Percentiles rank a stretch among this genome's conserved stretches.
phyloP scores from a whole-genome alignment of 441 rosid species.

The Croton laevigatus region DNA sequence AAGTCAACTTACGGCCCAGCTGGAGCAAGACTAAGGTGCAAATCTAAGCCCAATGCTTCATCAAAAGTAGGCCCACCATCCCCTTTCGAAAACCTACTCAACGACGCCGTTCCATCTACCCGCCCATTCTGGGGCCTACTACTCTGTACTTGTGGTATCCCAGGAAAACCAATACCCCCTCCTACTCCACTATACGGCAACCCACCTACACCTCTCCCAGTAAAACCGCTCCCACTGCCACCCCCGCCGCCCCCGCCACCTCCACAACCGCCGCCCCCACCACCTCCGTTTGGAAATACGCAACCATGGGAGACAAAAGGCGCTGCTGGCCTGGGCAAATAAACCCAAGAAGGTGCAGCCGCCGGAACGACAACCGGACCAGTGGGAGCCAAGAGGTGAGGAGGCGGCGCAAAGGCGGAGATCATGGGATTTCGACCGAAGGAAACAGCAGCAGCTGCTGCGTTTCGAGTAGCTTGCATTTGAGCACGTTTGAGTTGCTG shows the following conservation, averaged over 20 bases:
- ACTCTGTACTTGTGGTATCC: conserved; percentile 21
- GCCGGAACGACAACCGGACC: conserved; percentile 46
- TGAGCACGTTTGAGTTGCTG: conserved; percentile 93
- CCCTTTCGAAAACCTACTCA: conserved; percentile 58
- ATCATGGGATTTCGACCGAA: conserved; percentile 71
- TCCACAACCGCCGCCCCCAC: conserved; percentile 11
- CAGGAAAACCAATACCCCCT: conserved; percentile 37
- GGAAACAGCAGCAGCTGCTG: conserved; percentile 73
- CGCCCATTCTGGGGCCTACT: conserved; percentile 35
- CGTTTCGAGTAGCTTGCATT: conserved; percentile 74
- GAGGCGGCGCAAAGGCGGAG: conserved; percentile 86
- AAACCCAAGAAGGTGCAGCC: conserved; percentile 63
- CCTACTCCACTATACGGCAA: conserved; percentile 36
- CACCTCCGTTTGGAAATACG: conserved; percentile 37
- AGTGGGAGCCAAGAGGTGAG: conserved; percentile 57
- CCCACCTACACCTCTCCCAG: conserved; percentile 30
- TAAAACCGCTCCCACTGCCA: conserved; percentile 17
- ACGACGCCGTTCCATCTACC: conserved; percentile 40
- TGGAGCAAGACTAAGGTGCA: conserved; percentile 93
- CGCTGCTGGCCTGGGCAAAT: conserved; percentile 58
- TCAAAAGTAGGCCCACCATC: conserved; percentile 63
- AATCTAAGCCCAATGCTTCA: conserved; percentile 70
- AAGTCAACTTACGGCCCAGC: conserved; percentile 40
- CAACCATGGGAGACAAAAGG: conserved; percentile 83
- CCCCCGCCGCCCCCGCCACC: conserved; percentile 23